Percentiles rank a stretch among this genome's conserved stretches.
Evolutionary conservation across 2,329 filamentous ascomycete genomes (phyloP).

Genomic region (Nemania sp.): DNA sequence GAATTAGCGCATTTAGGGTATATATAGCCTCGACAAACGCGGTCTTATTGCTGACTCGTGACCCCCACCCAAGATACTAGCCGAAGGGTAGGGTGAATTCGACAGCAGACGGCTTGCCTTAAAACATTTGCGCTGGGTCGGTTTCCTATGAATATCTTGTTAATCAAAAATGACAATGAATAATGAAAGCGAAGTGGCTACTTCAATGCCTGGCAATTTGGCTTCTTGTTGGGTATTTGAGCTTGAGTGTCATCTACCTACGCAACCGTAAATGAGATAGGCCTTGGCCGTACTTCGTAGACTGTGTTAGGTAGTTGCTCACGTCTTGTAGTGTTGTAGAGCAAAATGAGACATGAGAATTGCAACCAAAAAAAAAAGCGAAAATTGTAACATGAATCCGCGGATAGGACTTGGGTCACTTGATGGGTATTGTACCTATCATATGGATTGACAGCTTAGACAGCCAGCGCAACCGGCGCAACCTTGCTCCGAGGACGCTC

Average conservation of each 20-base stretch:
- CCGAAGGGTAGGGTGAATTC: not conserved
- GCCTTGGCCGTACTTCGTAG: slow-evolving; percentile 22
- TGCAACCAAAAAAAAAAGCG: too few relatives aligned
- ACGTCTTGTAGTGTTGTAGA: too few relatives aligned
- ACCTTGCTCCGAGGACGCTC: too few relatives aligned
- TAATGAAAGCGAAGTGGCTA: slow-evolving; percentile 11
- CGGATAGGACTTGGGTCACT: not conserved
- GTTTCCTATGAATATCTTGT: too few relatives aligned
- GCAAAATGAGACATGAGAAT: too few relatives aligned
- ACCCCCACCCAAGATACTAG: slow-evolving; percentile 11
- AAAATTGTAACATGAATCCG: not conserved
- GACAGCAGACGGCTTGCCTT: not conserved
- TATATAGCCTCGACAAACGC: slow-evolving; percentile 8
- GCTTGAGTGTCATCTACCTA: slow-evolving; percentile 31
- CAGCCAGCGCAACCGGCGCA: not conserved
- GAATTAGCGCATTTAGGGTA: slow-evolving; percentile 14
- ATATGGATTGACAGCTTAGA: slow-evolving; percentile 2
- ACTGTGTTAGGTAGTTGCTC: too few relatives aligned
- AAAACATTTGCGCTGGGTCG: too few relatives aligned
- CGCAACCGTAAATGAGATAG: slow-evolving; percentile 21
- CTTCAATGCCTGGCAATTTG: slow-evolving; percentile 30
- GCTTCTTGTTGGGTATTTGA: too few relatives aligned
- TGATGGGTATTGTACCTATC: too few relatives aligned
- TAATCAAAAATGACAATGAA: not conserved
- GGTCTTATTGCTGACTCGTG: slow-evolving; percentile 18